Evolutionary conservation across 2,329 filamentous ascomycete genomes (phyloP).

Genomic region (Chaetothyriales sp.): DNA sequence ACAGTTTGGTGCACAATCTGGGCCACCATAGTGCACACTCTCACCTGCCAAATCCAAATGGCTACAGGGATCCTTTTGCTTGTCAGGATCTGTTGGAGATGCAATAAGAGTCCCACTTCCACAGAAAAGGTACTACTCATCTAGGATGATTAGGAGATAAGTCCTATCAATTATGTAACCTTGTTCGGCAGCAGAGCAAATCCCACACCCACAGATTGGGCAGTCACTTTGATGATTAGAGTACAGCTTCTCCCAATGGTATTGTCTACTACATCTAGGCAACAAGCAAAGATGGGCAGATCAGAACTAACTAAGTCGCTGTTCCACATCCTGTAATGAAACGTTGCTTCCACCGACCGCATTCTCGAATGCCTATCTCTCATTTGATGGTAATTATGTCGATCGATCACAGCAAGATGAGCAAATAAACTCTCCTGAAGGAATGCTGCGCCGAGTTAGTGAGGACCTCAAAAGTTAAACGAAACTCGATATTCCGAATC

Average conservation of each 20-base stretch:
- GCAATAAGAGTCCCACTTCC: background rate
- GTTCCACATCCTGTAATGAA: background rate
- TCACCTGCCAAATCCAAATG: background rate
- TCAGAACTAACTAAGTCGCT: background rate
- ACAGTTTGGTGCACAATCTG: background rate
- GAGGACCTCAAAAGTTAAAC: background rate
- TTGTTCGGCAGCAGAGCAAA: background rate
- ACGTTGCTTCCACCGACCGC: background rate
- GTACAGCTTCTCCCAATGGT: background rate
- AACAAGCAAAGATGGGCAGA: background rate
- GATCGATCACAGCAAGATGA: background rate
- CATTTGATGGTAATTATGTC: background rate
- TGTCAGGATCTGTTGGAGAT: background rate
- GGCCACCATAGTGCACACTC: background rate
- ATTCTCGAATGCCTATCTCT: background rate
- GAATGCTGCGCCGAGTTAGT: background rate
- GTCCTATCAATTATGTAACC: background rate
- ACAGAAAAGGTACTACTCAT: background rate
- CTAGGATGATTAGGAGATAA: background rate
- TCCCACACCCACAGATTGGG: background rate
- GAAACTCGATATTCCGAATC: background rate
- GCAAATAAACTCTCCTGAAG: background rate
- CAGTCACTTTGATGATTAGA: background rate
- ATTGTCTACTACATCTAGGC: background rate
- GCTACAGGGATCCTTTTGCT: background rate